Conservation (phyloP, 495 filamentous ascomycete genomes). For the Podospora didyma region DNA sequence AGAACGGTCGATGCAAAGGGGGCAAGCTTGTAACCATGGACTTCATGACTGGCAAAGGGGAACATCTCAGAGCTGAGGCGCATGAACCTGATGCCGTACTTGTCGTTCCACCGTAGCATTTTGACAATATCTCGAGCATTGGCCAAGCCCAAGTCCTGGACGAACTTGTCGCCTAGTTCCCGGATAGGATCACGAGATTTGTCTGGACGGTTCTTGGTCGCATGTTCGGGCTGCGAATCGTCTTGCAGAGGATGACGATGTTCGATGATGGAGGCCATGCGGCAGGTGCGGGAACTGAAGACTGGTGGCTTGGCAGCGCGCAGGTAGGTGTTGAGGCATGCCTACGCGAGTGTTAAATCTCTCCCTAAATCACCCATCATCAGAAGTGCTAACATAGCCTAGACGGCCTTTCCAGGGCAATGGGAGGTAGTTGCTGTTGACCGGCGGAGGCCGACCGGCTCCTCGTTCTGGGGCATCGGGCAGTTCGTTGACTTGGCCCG, state of each 20-base stretch:
- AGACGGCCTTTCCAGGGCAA: slow-evolving; percentile 90
- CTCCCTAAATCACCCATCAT: neutral
- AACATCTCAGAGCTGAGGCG: slow-evolving; percentile 95
- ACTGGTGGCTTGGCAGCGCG: slow-evolving; percentile 79
- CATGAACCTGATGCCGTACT: slow-evolving; percentile 89
- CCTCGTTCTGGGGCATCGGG: slow-evolving; percentile 43
- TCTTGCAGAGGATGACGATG: slow-evolving; percentile 77
- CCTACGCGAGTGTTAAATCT: slow-evolving; percentile 40
- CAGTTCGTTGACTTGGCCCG: slow-evolving; percentile 18
- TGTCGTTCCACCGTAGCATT: slow-evolving; percentile 90
- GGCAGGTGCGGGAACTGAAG: slow-evolving; percentile 88
- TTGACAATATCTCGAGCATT: slow-evolving; percentile 83
- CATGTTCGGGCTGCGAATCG: slow-evolving; percentile 69
- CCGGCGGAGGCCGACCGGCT: slow-evolving; percentile 60
- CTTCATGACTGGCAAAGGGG: slow-evolving; percentile 83
- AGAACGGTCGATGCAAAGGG: slow-evolving; percentile 81
- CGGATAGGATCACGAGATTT: slow-evolving; percentile 60
- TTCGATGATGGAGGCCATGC: slow-evolving; percentile 85
- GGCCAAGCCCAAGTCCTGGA: slow-evolving; percentile 72
- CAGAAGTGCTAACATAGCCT: slow-evolving; percentile 66
- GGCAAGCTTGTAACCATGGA: slow-evolving; percentile 82
- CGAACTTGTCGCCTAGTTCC: slow-evolving; percentile 59
- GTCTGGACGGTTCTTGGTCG: slow-evolving; percentile 80
- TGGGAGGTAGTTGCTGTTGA: slow-evolving; percentile 83
- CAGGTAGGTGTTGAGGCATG: slow-evolving; percentile 90